phyloP scores from a whole-genome alignment of 495 filamentous ascomycete genomes.

The Stereocaulon alpinum region DNA sequence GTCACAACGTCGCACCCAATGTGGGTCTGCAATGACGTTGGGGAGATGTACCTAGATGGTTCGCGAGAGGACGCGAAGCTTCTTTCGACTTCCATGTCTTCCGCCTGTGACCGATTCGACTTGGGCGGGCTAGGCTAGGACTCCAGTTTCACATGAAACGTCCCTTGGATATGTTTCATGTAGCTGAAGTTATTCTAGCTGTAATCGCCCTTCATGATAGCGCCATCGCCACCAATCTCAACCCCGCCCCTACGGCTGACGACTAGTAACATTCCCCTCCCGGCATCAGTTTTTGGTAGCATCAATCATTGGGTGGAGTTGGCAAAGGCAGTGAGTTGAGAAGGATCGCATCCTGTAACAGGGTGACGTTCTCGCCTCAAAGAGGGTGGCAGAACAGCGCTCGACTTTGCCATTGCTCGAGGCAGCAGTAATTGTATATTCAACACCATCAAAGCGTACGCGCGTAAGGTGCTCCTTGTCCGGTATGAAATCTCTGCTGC shows the following conservation, averaged over 20 bases:
- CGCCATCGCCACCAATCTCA: neutral
- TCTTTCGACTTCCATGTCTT: constrained; percentile 13
- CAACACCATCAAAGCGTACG: neutral
- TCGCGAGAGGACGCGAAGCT: constrained; percentile 10
- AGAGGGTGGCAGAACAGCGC: neutral
- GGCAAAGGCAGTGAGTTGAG: neutral
- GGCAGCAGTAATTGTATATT: constrained; percentile 1
- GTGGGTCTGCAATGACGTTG: neutral
- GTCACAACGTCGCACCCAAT: neutral
- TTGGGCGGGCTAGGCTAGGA: too few species aligned
- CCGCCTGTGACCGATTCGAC: neutral
- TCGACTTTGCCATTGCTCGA: neutral
- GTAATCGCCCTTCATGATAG: neutral
- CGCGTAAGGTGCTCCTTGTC: constrained; percentile 2
- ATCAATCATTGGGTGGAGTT: neutral
- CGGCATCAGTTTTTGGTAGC: constrained; percentile 3
- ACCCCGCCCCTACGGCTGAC: constrained; percentile 5
- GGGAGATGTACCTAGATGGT: neutral
- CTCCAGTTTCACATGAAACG: neutral
- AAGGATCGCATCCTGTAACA: too few species aligned
- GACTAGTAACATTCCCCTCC: constrained; percentile 12
- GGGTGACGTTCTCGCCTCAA: neutral
- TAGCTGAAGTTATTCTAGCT: neutral
- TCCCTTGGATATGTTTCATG: neutral
- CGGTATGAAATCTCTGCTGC: neutral